A percentile compares a stretch with the other conserved stretches of the same genome.
phyloP scores from a whole-genome alignment of 2,329 filamentous ascomycete genomes.

The Emydomyces testavorans region DNA sequence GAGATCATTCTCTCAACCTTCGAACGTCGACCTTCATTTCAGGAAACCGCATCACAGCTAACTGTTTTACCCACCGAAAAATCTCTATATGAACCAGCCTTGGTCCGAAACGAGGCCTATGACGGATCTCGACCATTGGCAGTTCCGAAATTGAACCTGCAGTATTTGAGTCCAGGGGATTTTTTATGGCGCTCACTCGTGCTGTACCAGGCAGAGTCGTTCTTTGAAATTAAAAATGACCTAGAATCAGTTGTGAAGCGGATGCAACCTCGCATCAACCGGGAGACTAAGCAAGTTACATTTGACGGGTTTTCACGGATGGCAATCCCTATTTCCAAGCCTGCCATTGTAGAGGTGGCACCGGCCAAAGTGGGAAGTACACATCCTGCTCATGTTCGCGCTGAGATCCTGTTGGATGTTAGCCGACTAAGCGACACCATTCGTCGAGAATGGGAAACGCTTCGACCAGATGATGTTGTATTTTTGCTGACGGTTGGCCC shows the following conservation, averaged over 20 bases:
- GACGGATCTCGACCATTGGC: constrained; percentile 78
- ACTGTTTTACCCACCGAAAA: constrained; percentile 72
- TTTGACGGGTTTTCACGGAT: constrained; percentile 85
- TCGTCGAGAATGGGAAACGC: constrained; percentile 76
- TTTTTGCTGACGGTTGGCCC: constrained; percentile 71
- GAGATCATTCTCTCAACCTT: constrained; percentile 66
- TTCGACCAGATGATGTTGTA: constrained; percentile 77
- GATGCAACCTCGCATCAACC: constrained; percentile 56
- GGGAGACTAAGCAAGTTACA: constrained; percentile 51
- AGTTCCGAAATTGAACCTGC: constrained; percentile 86
- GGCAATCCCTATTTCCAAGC: constrained; percentile 76
- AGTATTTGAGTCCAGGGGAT: constrained; percentile 88
- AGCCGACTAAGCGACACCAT: constrained; percentile 64
- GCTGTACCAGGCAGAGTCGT: constrained; percentile 78
- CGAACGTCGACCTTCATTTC: constrained; percentile 69
- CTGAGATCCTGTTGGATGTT: constrained; percentile 76
- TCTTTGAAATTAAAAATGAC: constrained; percentile 87
- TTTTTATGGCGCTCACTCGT: constrained; percentile 94
- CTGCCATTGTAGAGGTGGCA: constrained; percentile 74
- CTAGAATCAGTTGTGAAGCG: constrained; percentile 72
- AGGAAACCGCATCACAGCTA: constrained; percentile 61
- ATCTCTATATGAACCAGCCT: constrained; percentile 63
- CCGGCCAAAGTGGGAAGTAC: constrained; percentile 73
- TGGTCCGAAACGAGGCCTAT: constrained; percentile 73
- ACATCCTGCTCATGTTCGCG: constrained; percentile 71